Conservation (phyloP, 116 monocot genomes). For the Zostera marina region DNA sequence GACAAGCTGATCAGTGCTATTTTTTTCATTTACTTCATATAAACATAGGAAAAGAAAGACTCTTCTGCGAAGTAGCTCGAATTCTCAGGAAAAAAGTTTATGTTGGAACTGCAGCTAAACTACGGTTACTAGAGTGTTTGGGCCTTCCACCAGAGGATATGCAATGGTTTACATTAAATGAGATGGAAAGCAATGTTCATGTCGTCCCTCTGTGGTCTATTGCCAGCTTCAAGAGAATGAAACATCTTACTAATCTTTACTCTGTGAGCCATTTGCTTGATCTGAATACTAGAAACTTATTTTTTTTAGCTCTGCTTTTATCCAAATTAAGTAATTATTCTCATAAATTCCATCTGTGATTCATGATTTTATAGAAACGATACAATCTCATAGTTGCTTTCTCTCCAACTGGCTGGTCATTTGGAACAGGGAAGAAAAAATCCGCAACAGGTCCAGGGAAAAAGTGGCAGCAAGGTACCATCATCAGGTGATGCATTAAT, state of each 20-base stretch:
- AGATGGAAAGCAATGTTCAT: conserved; percentile 88
- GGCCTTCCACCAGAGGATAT: conserved; percentile 66
- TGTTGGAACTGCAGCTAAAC: conserved; percentile 72
- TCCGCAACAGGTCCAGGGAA: conserved; percentile 45
- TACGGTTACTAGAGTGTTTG: conserved; percentile 55
- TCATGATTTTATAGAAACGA: conserved; percentile 23
- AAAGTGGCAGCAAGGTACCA: conserved; percentile 84
- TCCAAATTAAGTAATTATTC: too few relatives aligned
- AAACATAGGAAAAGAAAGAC: conserved; percentile 70
- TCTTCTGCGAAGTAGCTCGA: conserved; percentile 77
- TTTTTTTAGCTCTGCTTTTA: background rate
- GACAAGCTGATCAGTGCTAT: background rate
- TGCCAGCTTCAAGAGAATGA: conserved; percentile 97
- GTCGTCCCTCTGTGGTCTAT: conserved; percentile 95
- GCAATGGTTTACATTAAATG: conserved; percentile 83
- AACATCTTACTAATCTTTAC: conserved; percentile 66
- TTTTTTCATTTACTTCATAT: conserved; percentile 1
- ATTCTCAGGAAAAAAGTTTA: conserved; percentile 62
- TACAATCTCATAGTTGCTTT: conserved; percentile 91
- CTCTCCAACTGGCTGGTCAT: conserved; percentile 96
- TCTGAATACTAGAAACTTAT: background rate
- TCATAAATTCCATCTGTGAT: background rate
- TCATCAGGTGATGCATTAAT: conserved; percentile 47
- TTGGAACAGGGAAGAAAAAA: conserved; percentile 80
- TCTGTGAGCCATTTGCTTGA: conserved; percentile 31